Evolutionary conservation across 805 yeast species (phyloP), one percentile per base, ranked within the genome.

Genomic region (Spathaspora arborariae): DNA sequence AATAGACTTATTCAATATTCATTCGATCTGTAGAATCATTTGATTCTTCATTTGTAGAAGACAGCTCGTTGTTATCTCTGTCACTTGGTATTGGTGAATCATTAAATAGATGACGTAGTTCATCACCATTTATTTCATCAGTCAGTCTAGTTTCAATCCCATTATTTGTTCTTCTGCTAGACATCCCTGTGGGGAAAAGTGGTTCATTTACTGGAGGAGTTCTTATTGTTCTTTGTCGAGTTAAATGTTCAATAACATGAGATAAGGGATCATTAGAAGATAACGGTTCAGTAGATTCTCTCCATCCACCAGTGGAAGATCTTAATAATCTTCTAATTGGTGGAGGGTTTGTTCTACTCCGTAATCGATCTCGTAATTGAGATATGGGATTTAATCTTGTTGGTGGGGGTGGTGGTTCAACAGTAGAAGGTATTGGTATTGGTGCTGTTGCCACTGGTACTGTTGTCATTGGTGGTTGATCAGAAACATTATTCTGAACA

Each of bases 111-210:
- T 60, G 57, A 39, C 63, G 46, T 38, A 66, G 54, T 43, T 66
- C 60, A 54, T 13, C 18, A 8, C 19, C 51, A 22, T 55, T 50
- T 20, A 56, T 59, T 11, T 41, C 40, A 39, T 20, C 30, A 38
- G 43, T 16, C 50, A 13, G 56, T 45, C 22, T 52, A 10, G 80
- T 75, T n/a, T 60, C 69, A 1, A 74, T 76, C 1, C 81, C 82
- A 40, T 51, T 55, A 0, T 67, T 56, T 0, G 77, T 74, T 48
- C 82, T 59, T 47, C 78, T 66, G 51, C 81, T 76, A 11, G 73
- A 58, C 8, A 78, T 75, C 1, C 81, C 82, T 2, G 72, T 52
- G 1, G 81, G 74, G 52, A 78, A 77, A 37, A 70, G 49, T 5
- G 49, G 30, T 40, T 45, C 41, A 21, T 41, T n/a, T 6, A 18